Conservation (phyloP, 495 filamentous ascomycete genomes). For the Aspergillus indologenus region DNA sequence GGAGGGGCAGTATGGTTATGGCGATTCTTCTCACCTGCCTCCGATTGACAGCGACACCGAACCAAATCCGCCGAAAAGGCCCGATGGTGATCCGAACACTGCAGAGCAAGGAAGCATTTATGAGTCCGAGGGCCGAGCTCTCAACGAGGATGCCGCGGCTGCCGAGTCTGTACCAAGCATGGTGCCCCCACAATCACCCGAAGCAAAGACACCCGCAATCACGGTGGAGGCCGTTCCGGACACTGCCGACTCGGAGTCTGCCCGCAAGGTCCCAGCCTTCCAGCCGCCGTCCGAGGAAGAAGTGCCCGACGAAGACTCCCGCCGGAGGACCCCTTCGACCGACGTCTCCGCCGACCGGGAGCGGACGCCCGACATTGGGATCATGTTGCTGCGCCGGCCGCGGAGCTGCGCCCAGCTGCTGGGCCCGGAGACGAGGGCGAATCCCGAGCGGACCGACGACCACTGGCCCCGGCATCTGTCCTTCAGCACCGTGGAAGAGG, state of each 20-base stretch:
- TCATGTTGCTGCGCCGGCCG: conserved; percentile 41
- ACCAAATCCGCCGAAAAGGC: conserved; percentile 12
- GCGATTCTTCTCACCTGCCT: conserved; percentile 30
- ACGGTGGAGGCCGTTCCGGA: conserved; percentile 31
- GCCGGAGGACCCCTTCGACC: conserved; percentile 31
- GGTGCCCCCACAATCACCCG: conserved; percentile 20
- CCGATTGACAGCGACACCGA: conserved; percentile 38
- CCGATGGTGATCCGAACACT: conserved; percentile 14
- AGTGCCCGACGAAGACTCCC: conserved; percentile 29
- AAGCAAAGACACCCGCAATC: conserved; percentile 34
- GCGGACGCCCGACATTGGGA: conserved; percentile 24
- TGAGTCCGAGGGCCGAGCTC: conserved; percentile 17
- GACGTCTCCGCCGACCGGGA: conserved; percentile 36
- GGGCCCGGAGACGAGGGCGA: conserved; percentile 19
- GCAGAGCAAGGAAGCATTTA: conserved; percentile 23
- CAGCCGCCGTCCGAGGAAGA: conserved; percentile 22
- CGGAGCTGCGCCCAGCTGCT: conserved; percentile 44
- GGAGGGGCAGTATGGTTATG: conserved; percentile 34
- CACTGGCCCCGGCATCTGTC: conserved; percentile 78
- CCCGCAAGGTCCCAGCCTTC: conserved; percentile 16
- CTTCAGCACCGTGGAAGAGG: conserved; percentile 87
- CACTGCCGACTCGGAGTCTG: conserved; percentile 18
- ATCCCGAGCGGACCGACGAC: conserved; percentile 23
- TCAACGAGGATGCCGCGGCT: conserved; percentile 17
- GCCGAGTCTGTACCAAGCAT: conserved; percentile 12